Conservation (phyloP, 2,329 filamentous ascomycete genomes). For the Trichoderma hamatum region DNA sequence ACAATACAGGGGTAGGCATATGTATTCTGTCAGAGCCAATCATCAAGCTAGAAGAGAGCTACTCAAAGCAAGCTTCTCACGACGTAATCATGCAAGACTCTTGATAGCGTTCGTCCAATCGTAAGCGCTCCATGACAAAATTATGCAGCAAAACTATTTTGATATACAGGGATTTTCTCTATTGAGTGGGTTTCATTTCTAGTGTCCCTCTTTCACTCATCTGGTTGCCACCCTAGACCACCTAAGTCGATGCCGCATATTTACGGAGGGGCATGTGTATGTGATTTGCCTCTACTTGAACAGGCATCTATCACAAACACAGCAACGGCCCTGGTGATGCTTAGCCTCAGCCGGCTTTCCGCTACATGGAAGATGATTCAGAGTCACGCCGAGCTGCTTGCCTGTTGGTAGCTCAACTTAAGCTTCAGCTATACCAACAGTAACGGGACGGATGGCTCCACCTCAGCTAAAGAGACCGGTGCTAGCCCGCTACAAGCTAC, state of each 20-base stretch:
- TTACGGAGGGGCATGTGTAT: not conserved
- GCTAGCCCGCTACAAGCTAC: not conserved
- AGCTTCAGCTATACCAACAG: slow-evolving; percentile 17
- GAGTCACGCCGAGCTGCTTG: slow-evolving; percentile 4
- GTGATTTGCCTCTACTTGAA: not conserved
- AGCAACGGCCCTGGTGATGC: not conserved
- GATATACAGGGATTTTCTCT: not conserved
- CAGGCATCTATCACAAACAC: not conserved
- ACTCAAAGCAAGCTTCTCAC: not conserved
- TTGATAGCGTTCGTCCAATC: not conserved
- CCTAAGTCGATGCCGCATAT: not conserved
- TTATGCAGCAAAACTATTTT: not conserved
- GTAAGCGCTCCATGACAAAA: not conserved
- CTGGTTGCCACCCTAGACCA: not conserved
- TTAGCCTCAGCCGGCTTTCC: not conserved
- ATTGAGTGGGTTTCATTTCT: not conserved
- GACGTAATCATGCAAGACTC: not conserved
- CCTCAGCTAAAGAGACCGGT: slow-evolving; percentile 3
- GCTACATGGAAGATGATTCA: not conserved
- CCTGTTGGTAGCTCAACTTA: slow-evolving; percentile 1
- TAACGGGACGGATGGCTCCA: slow-evolving; percentile 16
- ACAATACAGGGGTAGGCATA: no score
- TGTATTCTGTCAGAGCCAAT: not conserved
- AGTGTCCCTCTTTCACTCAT: not conserved
- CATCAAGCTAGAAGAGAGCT: not conserved